Conservation (phyloP, 2,329 filamentous ascomycete genomes). For the Sodiomyces alkalinus region DNA sequence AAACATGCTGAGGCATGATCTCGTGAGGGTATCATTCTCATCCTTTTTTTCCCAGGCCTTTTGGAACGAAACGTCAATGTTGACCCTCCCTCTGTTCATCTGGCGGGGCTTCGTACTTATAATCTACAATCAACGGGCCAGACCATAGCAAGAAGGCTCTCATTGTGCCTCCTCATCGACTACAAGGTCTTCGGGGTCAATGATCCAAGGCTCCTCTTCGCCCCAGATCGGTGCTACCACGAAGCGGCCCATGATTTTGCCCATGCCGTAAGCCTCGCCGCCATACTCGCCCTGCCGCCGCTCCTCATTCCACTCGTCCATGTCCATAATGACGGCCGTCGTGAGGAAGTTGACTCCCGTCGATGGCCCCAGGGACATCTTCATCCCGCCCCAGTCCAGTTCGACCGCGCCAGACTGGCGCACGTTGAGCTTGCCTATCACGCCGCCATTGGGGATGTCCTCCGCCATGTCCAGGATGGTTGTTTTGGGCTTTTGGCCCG, state of each 20-base stretch:
- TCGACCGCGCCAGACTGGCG: conserved; percentile 47
- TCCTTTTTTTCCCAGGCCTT: too few species aligned
- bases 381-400: conserved; percentile 45
- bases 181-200: conserved; percentile 18
- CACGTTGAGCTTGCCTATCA: conserved; percentile 43
- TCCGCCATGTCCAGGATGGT: conserved; percentile 19
- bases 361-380: conserved; percentile 34
- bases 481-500: conserved; percentile 5
- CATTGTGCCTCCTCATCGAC: conserved; percentile 5
- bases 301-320: conserved; percentile 42
- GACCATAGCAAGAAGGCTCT: too few species aligned
- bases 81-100: too few species aligned
- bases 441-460: conserved; percentile 35
- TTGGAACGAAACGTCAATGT: too few species aligned
- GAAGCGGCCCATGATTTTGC: conserved; percentile 47
- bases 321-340: conserved; percentile 43
- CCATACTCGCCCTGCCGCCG: conserved; percentile 22
- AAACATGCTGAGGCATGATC: too few species aligned
- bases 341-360: conserved; percentile 41
- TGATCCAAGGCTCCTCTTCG: conserved; percentile 41
- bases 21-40: too few species aligned
- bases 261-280: conserved; percentile 44
- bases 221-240: conserved; percentile 42
- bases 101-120: too few species aligned
- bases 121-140: too few species aligned